A percentile compares a stretch with the other conserved stretches of the same genome.
phyloP scores from a whole-genome alignment of 2,329 filamentous ascomycete species.

The Sporothrix luriei region DNA sequence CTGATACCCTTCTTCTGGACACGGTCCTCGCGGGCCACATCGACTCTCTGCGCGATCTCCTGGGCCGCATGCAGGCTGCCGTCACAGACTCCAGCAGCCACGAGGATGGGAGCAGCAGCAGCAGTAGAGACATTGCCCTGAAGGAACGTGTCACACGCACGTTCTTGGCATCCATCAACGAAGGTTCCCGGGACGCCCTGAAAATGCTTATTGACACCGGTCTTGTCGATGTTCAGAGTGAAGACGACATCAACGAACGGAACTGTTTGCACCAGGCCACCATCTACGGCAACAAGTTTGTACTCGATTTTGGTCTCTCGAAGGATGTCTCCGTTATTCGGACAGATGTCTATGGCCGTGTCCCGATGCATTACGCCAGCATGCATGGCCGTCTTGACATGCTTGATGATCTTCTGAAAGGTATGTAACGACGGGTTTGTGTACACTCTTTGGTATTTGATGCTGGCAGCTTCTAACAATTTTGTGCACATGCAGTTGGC shows the following conservation, averaged over 20 bases:
- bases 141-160: slow-evolving; percentile 82
- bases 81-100: slow-evolving; percentile 56
- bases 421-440: slow-evolving; percentile 45
- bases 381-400: slow-evolving; percentile 89
- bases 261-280: slow-evolving; percentile 97
- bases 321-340: slow-evolving; percentile 75
- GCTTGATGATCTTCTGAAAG: slow-evolving; percentile 71
- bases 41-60: slow-evolving; percentile 74
- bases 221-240: slow-evolving; percentile 85
- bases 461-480: background rate
- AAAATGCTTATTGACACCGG: slow-evolving; percentile 76
- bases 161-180: slow-evolving; percentile 86
- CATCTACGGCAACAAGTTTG: slow-evolving; percentile 82
- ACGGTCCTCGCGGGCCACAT: slow-evolving; percentile 82
- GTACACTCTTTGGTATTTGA: background rate
- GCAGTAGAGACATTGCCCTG: slow-evolving; percentile 55
- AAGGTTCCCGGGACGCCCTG: slow-evolving; percentile 76
- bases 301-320: slow-evolving; percentile 74
- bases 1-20: slow-evolving; percentile 84
- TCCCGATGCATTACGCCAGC: slow-evolving; percentile 93
- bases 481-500: slow-evolving; percentile 52
- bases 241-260: slow-evolving; percentile 96
- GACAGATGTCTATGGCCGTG: slow-evolving; percentile 89
- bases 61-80: slow-evolving; percentile 67
- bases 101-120: slow-evolving; percentile 37